These are phyloP conservation scores for Mortierella sp. DNA, from an alignment of 371 early-diverging fungal genomes.

Conservation along the genomic window DNA sequence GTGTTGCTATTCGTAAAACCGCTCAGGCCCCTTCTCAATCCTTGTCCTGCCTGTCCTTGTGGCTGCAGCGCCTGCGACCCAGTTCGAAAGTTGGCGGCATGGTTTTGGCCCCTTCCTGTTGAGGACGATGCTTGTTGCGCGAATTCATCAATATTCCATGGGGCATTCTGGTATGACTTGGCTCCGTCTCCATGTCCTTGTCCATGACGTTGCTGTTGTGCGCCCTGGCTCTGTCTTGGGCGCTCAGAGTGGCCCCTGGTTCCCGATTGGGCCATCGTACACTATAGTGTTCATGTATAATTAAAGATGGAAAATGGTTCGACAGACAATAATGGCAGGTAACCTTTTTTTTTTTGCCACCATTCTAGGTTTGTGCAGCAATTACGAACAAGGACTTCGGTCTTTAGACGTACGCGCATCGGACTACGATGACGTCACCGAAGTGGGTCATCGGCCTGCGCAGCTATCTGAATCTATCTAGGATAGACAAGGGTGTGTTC, in stretches of 20 bases:
- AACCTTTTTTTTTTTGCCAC: slow-evolving; percentile 6
- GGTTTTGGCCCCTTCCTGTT: neutral
- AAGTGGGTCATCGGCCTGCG: slow-evolving; percentile 15
- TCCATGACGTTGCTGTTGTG: slow-evolving; percentile 6
- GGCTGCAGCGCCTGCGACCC: neutral
- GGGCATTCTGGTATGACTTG: neutral
- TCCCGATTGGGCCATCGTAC: slow-evolving; percentile 20
- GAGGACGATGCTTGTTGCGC: slow-evolving; percentile 11
- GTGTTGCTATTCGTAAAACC: neutral
- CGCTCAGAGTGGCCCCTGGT: slow-evolving; percentile 7
- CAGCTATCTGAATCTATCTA: slow-evolving; percentile 18
- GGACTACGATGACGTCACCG: slow-evolving; percentile 24
- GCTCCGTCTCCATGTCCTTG: slow-evolving; percentile 6
- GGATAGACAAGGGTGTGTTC: slow-evolving; percentile 18
- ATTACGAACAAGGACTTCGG: too few relatives aligned
- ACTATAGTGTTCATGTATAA: slow-evolving; percentile 7
- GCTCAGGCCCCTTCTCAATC: slow-evolving; percentile 8
- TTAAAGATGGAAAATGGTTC: neutral
- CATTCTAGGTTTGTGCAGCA: neutral
- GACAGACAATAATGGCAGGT: neutral
- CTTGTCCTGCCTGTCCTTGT: slow-evolving; percentile 6
- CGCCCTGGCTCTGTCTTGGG: neutral
- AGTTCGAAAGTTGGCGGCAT: neutral
- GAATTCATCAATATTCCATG: slow-evolving; percentile 7
- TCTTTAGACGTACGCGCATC: slow-evolving; percentile 14